Conservation (phyloP, 1,284 basidiomycete species). For the Papiliotrema terrestris region DNA sequence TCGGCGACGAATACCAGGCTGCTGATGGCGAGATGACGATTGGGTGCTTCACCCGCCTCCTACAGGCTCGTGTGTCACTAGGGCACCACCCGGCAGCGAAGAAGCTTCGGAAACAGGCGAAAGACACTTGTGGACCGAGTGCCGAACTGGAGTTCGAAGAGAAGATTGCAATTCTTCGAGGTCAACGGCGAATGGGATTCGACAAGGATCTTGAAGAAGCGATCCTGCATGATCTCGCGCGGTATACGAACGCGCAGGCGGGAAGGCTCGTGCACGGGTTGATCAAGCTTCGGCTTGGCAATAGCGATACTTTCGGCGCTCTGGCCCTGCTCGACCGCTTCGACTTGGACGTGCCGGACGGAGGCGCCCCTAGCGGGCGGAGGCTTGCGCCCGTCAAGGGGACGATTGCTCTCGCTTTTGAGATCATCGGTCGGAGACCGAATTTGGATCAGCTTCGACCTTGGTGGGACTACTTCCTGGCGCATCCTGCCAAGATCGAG, state of each 20-base stretch:
- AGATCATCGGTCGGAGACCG: background rate
- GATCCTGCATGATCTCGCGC: background rate
- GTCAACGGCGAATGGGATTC: background rate
- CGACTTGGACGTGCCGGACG: background rate
- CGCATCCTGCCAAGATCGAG: background rate
- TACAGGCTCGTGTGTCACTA: background rate
- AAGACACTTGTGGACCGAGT: background rate
- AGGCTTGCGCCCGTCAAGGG: background rate
- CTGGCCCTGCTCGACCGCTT: background rate
- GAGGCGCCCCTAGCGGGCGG: background rate
- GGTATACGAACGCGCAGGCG: background rate
- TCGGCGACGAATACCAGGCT: background rate
- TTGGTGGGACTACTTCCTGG: slow-evolving; percentile 1
- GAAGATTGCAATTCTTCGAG: background rate
- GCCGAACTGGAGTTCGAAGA: background rate
- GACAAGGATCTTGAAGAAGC: background rate
- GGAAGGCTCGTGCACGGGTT: background rate
- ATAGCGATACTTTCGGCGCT: background rate
- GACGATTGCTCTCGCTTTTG: slow-evolving; percentile 1
- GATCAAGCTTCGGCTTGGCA: background rate
- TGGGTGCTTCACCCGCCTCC: background rate
- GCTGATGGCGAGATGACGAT: background rate
- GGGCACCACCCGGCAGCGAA: background rate
- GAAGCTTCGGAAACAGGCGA: background rate
- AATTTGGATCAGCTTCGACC: background rate